Evolutionary conservation across 371 early-diverging fungal species (phyloP).

Genomic region (Rhizopus microsporus): DNA sequence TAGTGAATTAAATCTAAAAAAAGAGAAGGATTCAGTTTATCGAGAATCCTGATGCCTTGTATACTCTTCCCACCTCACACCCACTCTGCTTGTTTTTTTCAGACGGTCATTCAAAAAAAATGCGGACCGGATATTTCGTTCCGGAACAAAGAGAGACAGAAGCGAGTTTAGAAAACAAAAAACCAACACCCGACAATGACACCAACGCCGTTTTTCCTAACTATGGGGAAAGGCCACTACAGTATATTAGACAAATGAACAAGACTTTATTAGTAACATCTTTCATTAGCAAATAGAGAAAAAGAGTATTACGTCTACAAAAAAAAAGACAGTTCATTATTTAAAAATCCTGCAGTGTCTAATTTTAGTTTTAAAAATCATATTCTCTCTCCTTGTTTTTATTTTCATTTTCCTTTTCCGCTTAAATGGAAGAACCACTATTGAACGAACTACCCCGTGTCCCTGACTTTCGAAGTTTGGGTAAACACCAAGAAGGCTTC

Average conservation of each 20-base stretch:
- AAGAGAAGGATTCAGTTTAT: constrained; percentile 18
- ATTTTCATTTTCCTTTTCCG: neutral
- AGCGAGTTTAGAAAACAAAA: too few relatives aligned
- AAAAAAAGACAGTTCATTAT: neutral
- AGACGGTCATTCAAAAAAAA: neutral
- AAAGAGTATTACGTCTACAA: neutral
- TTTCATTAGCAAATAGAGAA: too few relatives aligned
- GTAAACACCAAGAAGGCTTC: constrained; percentile 27
- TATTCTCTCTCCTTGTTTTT: neutral
- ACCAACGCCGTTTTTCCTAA: too few relatives aligned
- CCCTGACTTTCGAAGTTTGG: constrained; percentile 23
- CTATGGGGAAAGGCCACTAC: too few relatives aligned
- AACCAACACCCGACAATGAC: too few relatives aligned
- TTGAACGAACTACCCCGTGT: constrained; percentile 3
- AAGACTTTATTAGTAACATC: too few relatives aligned
- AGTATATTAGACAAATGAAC: too few relatives aligned
- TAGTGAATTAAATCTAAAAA: constrained; percentile 13
- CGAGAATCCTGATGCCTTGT: neutral
- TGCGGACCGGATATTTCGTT: neutral
- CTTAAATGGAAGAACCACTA: constrained; percentile 16
- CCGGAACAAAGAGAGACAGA: neutral
- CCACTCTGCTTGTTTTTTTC: neutral
- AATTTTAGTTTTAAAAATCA: too few relatives aligned
- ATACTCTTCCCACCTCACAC: neutral
- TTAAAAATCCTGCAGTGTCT: neutral